Base-by-base conservation (phyloP, 805 yeast genomes). In the Zygosaccharomyces bisporus region DNA sequence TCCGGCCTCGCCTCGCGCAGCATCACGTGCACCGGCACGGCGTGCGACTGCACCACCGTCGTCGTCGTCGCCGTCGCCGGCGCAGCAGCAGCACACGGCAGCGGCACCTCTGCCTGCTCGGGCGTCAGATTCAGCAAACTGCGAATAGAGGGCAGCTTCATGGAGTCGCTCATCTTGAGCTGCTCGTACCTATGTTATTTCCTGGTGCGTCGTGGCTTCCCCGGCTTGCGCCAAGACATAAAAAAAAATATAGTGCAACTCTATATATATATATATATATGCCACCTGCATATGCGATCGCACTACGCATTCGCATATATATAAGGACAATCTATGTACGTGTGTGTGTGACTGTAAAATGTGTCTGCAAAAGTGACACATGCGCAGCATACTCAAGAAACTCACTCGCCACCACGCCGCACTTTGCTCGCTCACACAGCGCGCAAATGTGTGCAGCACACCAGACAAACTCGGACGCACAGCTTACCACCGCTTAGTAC, bases 111-210 rank as follows among this genome's bases (percentile, higher is more conserved):
- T 6, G 8, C 25, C 25, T 21, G 25, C 25, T 23, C 32, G 13
- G 40, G 19, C 14, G 27, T 21, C 13, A 46, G 39, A 21, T 47
- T 44, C 25, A 50, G 43, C 31, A 50, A 46, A 20, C 39, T 47
- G 27, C 46, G 53, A 21, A 50, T 50, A 8, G 53, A 47, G 16
- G 53, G 53, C 41, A 50, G 36, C 34, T 45, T 44, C 30, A 47
- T n/a, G 5, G 40, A 36, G 20, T 36, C 32, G 30, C 40, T 36
- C 40, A 36, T 36, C 13, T n/a, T 27, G 31, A 27, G 31, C 31
- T 12, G 16, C 31, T 27, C 31, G 8, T 21, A 21, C 25, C 9
- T 21, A 6, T 21, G 6, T 9, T 6, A 21, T 21, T 9, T 21
- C 25, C 25, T 9, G n/a, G n/a, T n/a, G n/a, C n/a, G n/a, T n/a